Conservation (phyloP, 179 eudicot genomes). For the Camellia oleifera region DNA sequence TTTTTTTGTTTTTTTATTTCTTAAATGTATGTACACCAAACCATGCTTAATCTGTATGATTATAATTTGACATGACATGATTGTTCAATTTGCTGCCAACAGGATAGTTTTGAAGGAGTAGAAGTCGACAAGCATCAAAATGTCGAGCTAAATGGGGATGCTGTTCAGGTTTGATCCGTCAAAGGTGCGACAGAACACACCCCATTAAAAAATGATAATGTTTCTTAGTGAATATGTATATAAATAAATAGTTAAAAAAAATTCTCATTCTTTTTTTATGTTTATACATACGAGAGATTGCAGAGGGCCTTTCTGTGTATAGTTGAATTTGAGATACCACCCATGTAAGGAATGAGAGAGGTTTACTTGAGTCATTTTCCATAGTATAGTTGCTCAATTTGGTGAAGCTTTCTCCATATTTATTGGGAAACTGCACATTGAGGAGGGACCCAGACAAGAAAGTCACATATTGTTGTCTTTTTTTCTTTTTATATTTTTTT, state of each 20-base stretch:
- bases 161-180: conserved; percentile 24
- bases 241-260: conserved; percentile 17
- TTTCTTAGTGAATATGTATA: conserved; percentile 29
- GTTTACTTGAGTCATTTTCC: neutral
- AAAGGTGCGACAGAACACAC: neutral
- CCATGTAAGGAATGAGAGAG: conserved; percentile 4
- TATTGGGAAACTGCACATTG: no score
- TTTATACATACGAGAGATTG: conserved; percentile 28
- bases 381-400: no score
- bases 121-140: conserved; percentile 21
- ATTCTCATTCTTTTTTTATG: conserved; percentile 42
- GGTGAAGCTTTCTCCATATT: no score
- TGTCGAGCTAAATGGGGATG: conserved; percentile 20
- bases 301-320: conserved; percentile 10
- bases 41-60: neutral
- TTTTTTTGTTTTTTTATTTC: no score
- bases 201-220: neutral
- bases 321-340: conserved; percentile 7
- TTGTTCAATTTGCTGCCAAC: conserved; percentile 11
- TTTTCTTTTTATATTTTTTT: no score
- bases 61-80: neutral
- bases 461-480: neutral
- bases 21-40: neutral
- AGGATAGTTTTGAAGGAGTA: conserved; percentile 35
- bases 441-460: no score